These are phyloP conservation scores for Salix koriyanagi DNA, from an alignment of 345 rosid genomes.

Conservation along the genomic window DNA sequence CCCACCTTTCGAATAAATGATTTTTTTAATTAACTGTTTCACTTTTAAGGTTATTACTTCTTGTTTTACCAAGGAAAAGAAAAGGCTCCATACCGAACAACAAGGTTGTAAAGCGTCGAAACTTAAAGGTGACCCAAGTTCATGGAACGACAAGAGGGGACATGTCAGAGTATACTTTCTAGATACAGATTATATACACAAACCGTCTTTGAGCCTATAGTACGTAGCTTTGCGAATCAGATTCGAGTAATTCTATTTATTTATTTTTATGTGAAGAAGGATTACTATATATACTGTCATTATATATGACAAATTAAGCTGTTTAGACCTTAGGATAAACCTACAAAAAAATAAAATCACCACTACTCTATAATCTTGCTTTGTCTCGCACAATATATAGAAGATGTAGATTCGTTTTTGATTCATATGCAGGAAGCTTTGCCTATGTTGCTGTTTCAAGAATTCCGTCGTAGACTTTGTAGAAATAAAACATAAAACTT, in stretches of 20 bases:
- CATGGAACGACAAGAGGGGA: neutral
- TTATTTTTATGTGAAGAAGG: neutral
- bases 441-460: neutral
- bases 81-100: no score
- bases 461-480: neutral
- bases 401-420: neutral
- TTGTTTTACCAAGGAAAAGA: no score
- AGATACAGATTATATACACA: neutral
- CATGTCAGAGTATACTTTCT: neutral
- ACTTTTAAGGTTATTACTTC: neutral
- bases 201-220: neutral
- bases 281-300: neutral
- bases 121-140: neutral
- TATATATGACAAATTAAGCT: neutral
- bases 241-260: neutral
- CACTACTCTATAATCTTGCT: neutral
- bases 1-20: neutral
- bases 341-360: neutral
- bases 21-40: neutral
- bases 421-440: neutral
- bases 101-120: no score
- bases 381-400: neutral
- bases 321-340: neutral
- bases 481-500: neutral
- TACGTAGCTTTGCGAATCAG: neutral